phyloP scores from a whole-genome alignment of 2,329 filamentous ascomycete genomes.

The Diaporthe ilicicola region DNA sequence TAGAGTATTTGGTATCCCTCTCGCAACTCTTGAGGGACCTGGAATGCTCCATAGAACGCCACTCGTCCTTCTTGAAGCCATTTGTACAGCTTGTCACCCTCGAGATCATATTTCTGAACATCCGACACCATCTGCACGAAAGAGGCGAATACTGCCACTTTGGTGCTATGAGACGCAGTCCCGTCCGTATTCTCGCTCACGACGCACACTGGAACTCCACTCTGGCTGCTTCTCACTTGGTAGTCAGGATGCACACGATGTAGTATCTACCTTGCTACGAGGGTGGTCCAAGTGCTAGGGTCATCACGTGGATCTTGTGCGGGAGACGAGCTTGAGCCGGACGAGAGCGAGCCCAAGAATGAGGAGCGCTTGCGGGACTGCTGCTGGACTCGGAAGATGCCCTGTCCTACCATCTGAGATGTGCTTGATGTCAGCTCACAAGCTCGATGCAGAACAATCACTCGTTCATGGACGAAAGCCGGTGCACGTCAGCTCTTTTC shows the following conservation, averaged over 20 bases:
- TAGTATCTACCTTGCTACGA: background rate
- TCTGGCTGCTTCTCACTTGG: background rate
- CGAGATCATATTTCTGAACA: slow-evolving; percentile 9
- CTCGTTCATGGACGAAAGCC: no score
- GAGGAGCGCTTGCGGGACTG: slow-evolving; percentile 6
- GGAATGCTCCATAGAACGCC: slow-evolving; percentile 11
- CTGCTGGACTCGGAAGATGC: background rate
- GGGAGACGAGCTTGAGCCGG: background rate
- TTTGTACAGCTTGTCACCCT: slow-evolving; percentile 1
- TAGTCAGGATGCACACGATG: background rate
- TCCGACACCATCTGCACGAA: slow-evolving; percentile 7
- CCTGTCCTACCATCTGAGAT: background rate
- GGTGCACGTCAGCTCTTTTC: no score
- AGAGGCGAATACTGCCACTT: slow-evolving; percentile 8
- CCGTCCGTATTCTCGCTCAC: background rate
- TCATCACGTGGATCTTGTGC: background rate
- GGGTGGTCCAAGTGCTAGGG: slow-evolving; percentile 1
- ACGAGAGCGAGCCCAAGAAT: background rate
- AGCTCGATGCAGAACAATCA: fast-evolving
- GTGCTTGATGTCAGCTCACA: background rate
- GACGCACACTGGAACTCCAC: background rate
- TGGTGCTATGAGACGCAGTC: background rate
- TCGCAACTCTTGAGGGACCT: background rate
- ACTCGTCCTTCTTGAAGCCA: slow-evolving; percentile 5
- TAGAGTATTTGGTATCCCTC: background rate